Evolutionary conservation across 345 rosid genomes (phyloP), one percentile per base, ranked within the genome.

Genomic region (Erysimum cheiranthoides): DNA sequence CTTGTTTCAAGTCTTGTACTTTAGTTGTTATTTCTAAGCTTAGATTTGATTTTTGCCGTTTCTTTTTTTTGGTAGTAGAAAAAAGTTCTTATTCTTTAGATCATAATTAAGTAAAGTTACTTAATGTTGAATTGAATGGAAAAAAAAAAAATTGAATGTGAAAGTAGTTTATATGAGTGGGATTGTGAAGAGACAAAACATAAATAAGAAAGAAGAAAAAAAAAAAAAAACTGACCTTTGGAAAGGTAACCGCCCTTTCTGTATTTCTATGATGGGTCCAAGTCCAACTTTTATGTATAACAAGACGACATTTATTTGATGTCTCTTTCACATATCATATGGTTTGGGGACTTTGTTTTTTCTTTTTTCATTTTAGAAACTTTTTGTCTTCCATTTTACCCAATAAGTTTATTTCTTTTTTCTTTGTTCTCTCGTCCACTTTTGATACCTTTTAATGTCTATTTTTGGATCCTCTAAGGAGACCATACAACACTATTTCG

Each of bases 381-480:
- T 73, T 78, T 72, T 73, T 78, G 81, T 73, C 81, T 78, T 78
- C 50, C 58, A 61, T 59, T 65, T 50, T 65, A 72, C 77, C 73
- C 69, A 66, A 78, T 78, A 61, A 35, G 69, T 40, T 65, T 25
- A 8, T 50, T 64, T 70, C 13, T 70, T 57, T 57, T 35, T 65
- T 25, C 32, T 42, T 73, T 67, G 65, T 66, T 73, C 65, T 60
- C 57, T 78, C 30, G 52, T 52, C 68, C 36, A 73, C 73, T 73
- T 71, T 59, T 52, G 51, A 53, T 43, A 73, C 74, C 78, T 78
- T 78, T 78, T 83, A 83, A 78, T 88, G 72, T 80, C 87, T 73
- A 84, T 83, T 75, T 84, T 81, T 74, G 84, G 83, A 49, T 65
- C 79, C 71, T 69, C 68, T 31, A 17, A 65, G 69, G 73, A 73